Conservation (phyloP, 148 eudicot species). For the Rhododendron williamsianum region DNA sequence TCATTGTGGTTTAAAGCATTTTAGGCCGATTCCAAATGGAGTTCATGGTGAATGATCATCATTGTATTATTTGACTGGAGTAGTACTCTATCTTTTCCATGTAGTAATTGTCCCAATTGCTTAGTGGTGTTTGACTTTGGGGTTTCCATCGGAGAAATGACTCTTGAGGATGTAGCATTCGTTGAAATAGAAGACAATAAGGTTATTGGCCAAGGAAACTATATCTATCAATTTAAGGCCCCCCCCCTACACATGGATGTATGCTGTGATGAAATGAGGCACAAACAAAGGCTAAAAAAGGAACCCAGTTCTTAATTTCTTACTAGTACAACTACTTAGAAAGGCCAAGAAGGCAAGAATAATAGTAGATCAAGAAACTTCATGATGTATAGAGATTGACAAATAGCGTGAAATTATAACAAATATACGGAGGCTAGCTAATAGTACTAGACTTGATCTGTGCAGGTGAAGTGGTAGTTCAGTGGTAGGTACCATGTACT, state of each 20-base stretch:
- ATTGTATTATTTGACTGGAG: background rate
- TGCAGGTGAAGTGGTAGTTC: background rate
- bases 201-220: background rate
- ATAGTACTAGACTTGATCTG: background rate
- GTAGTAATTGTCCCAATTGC: background rate
- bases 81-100: background rate
- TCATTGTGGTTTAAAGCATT: background rate
- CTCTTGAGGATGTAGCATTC: background rate
- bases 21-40: background rate
- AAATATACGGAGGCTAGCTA: background rate
- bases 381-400: no score
- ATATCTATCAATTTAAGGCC: background rate
- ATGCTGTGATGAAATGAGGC: background rate
- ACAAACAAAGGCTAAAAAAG: background rate
- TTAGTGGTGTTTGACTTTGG: conserved; percentile 2
- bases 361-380: no score
- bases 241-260: background rate
- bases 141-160: background rate
- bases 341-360: background rate
- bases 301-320: background rate
- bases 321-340: background rate
- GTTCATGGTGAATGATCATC: background rate
- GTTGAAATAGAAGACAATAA: background rate
- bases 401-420: no score
- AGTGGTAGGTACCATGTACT: no score